Evolutionary conservation across 129 eudicot species (phyloP).

Genomic region (Silybum marianum): DNA sequence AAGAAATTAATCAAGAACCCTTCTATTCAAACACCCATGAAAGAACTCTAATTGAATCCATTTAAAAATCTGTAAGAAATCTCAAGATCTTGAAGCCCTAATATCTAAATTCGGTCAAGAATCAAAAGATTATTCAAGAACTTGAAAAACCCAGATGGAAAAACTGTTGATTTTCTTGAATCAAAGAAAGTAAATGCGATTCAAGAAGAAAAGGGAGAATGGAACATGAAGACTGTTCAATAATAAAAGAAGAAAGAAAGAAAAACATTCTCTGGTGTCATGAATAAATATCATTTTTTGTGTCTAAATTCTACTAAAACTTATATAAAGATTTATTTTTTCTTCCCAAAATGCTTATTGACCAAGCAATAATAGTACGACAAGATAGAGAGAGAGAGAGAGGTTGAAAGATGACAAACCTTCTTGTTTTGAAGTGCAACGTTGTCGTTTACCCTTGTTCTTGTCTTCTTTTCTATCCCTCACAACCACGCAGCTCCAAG

Average conservation of each 20-base stretch:
- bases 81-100: slow-evolving; percentile 5
- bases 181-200: slow-evolving; percentile 8
- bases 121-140: not conserved
- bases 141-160: slow-evolving; percentile 15
- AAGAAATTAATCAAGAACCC: not conserved
- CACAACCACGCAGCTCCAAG: slow-evolving; percentile 64
- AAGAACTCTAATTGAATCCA: too few species aligned
- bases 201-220: slow-evolving; percentile 1
- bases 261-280: not conserved
- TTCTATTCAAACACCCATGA: not conserved
- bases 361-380: slow-evolving; percentile 36
- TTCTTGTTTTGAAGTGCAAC: slow-evolving; percentile 41
- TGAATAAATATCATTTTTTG: slow-evolving; percentile 26
- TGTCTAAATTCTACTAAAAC: too few species aligned
- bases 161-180: not conserved
- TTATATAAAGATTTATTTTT: slow-evolving; percentile 33
- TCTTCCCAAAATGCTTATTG: slow-evolving; percentile 40
- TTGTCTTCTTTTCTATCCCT: slow-evolving; percentile 43
- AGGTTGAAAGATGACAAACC: slow-evolving; percentile 23
- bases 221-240: not conserved
- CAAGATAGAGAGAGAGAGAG: slow-evolving; percentile 21
- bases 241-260: slow-evolving; percentile 2
- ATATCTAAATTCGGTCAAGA: not conserved
- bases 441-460: slow-evolving; percentile 49
- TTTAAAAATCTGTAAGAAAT: too few species aligned